Base-by-base conservation (phyloP, 1,284 basidiomycete species). In the Cutaneotrichosporon curvatum region DNA sequence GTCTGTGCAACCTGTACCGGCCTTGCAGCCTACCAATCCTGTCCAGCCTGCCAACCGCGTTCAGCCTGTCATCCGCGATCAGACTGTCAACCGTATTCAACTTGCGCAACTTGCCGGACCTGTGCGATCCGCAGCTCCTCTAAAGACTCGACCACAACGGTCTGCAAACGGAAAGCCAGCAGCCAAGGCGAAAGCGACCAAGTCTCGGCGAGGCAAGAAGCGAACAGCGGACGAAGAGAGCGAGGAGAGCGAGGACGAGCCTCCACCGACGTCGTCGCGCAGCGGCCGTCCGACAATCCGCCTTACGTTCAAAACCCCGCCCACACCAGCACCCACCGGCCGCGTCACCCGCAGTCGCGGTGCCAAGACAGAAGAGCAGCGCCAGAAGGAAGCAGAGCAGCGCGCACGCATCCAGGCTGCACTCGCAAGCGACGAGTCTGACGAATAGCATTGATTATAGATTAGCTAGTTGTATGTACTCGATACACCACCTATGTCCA, bases 351-450 rank as follows among this genome's bases (percentile, higher is more conserved):
- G 62, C 11, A 60, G 58, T 32, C 54, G 61, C 11, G 53, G 46
- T 4, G 47, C 53, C 10, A 63, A 61, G 51, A 57, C 47, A 10
- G 60, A 52, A 22, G 52, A 55, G 37, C 51, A 60, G 42, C 34
- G 47, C 28, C 35, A 53, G 39, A 51, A 53, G n/a, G 63, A 63
- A 37, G 47, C 52, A 36, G 60, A 53, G 38, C 58, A 51, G 49
- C 47, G 53, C 15, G 48, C 43, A 16, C 48, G 53, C 15, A 39
- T 64, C 30, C 45, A 42, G 10, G 55, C 43, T n/a, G 61, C 61
- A 12, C 35, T 64, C 16, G 58, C 38, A 35, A 62, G 56, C 36
- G 58, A 54, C 25, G 25, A 28, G 25, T 28, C 25, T 28, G 25
- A 28, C 25, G 25, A 28, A 12, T 28, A 28, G 25, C 8, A 7